Evolutionary conservation across 257 asterid genomes (phyloP), one percentile per base, ranked within the genome.

Genomic region (Verbascum thapsus): DNA sequence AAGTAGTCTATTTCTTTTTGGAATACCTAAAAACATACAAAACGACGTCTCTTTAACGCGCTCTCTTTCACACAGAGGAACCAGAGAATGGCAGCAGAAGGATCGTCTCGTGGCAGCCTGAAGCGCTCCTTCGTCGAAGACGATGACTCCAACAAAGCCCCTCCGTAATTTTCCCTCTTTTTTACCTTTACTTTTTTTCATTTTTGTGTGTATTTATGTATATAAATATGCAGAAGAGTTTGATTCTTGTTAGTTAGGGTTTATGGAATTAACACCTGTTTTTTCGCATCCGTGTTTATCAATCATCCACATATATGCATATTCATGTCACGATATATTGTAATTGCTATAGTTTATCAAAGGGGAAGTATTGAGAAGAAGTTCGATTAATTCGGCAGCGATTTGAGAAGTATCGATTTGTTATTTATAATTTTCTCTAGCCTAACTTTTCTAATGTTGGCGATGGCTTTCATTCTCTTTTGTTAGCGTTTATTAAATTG

Each of bases 71-170:
- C 48, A 18, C 39, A 12, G 26, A 18, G 16, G 11, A 48, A 1
- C 59, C 50, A n/a, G 58, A 42, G 54, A 40, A 81, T 81, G 91
- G 84, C 78, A 53, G 91, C 81, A n/a, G n/a, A n/a, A 70, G 86
- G 81, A 1, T 69, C 82, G 49, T 83, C 86, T 18, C 74, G 85
- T 38, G 69, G 71, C 54, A 66, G 50, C 75, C 71, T 70, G 51
- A 86, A 83, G 72, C 91, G 95, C 58, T 39, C 88, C 53, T 80
- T 83, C 15, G 53, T 71, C 67, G 95, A 84, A 39, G 95, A 83
- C 61, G 82, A 75, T 2, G 85, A 73, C 32, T 81, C 95, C 49
- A 67, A 53, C 64, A 84, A 78, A 49, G 68, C 75, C 5, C 78
- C 85, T 35, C 69, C 73, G 91, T 83, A 76, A 74, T 1, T 60